Base-by-base conservation (phyloP, 164 flowering plant species). In the Liriodendron chinense region DNA sequence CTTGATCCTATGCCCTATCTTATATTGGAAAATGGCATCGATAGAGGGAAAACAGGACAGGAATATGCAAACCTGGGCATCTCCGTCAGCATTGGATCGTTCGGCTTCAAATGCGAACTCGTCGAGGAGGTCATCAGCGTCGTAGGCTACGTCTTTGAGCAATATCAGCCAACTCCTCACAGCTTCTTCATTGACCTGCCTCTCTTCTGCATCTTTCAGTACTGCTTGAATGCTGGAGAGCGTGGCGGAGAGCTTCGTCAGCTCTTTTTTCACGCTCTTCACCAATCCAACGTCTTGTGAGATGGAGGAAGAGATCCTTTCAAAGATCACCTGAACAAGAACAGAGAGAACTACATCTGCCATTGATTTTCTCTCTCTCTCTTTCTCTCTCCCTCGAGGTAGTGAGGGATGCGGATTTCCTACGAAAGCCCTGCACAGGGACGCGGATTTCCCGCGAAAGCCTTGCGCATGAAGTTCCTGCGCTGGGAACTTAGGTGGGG, bases 111-210 rank as follows among this genome's bases (percentile, higher is more conserved):
- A 22, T 65, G 9, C 16, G 7, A 74, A 25, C 63, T 64, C 77
- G 53, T 78, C 80, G 34, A 78, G 48, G 9, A 70, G 9, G 28
- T 78, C 80, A 10, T 78, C 77, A 10, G 72, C 68, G 28, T 78
- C 77, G 21, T 78, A 78, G 24, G 80, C 77, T 16, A 65, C 34
- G 48, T 70, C 80, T 23, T 53, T 69, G 47, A 78, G 73, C 23
- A 74, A 47, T 49, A 22, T 65, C 65, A 74, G 56, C 77, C 76
- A 78, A 61, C 53, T 13, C n/a, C 50, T 28, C 62, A 77, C 72
- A 3, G 47, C 59, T 22, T 68, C 53, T 6, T 73, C 72, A 14
- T 59, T 59, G 26, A 43, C 22, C n/a, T 68, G 72, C 68, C 69
- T 57, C n/a, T 61, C 47, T 21, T 72, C 79, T 53, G 80, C 80